These are phyloP conservation scores for Lunasporangiospora selenospora DNA, from an alignment of 192 early-diverging fungal genomes.

Conservation along the genomic window DNA sequence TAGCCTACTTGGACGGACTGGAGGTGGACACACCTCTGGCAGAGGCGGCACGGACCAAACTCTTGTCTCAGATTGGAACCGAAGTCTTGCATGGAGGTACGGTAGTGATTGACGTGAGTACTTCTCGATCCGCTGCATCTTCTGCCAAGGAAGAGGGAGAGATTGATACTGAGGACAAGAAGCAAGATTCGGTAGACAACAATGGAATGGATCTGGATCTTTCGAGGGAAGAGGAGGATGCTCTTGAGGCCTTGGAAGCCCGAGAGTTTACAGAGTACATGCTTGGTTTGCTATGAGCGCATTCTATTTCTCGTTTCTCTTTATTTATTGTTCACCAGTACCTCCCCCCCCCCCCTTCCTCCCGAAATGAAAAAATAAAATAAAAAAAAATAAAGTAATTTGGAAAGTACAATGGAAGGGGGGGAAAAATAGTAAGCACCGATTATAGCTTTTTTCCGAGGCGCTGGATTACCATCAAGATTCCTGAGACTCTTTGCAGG, in stretches of 20 bases:
- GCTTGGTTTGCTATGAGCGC: constrained; percentile 20
- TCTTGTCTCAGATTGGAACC: constrained; percentile 19
- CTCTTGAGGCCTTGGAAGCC: constrained; percentile 34
- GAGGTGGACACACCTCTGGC: constrained; percentile 35
- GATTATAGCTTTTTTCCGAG: not conserved
- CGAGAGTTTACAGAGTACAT: constrained; percentile 40
- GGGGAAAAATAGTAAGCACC: not conserved
- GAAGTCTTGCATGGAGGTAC: constrained; percentile 7
- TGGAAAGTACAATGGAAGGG: not conserved
- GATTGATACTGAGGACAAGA: not conserved
- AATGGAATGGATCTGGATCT: no score
- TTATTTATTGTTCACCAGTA: no score
- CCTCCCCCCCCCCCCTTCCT: no score
- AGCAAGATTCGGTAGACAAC: no score
- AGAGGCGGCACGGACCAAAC: constrained; percentile 33
- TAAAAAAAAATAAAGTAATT: not conserved
- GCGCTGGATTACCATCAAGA: not conserved
- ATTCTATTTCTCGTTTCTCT: no score
- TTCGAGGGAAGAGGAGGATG: constrained; percentile 23
- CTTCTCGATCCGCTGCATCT: no score
- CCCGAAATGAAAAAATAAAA: not conserved
- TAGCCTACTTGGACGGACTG: constrained; percentile 35
- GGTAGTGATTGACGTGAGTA: no score
- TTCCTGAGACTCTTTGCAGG: not conserved
- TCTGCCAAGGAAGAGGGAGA: constrained; percentile 34